Evolutionary conservation across 257 asterid species (phyloP), one percentile per base, ranked within the genome.

Genomic region (Scutellaria barbata): DNA sequence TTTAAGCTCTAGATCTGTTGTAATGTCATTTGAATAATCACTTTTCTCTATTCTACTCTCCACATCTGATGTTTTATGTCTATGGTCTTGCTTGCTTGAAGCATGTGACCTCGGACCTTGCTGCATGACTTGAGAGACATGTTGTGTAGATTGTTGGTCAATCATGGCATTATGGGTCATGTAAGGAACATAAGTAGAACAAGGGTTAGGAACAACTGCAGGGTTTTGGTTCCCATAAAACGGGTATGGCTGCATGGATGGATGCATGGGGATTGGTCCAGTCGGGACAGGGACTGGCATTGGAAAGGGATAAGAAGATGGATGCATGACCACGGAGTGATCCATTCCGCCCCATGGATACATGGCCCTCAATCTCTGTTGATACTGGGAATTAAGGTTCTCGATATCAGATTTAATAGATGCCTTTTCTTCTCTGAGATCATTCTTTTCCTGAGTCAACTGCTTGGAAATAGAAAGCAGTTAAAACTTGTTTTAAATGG

Each of bases 291-390:
- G 96, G 70, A 95, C 81, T 20, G 99, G 96, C 91, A 92, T 61
- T 0, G 98, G 89, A 74, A 68, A 95, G 8, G 96, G 89, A 78
- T 95, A 95, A 18, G 98, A 82, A 79, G 96, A 81, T 18, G 97
- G 96, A 80, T 92, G 98, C 97, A 92, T 90, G 80, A 90, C 90
- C 3, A 95, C 80, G 7, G 98, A 86, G 70, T 81, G 99, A 83
- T 95, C 98, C 95, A 95, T 84, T 71, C 97, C 92, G 1, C 77
- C 82, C 99, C 99, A 95, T 67, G 99, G 96, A 71, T 85, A 90
- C 95, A 92, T 82, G 75, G 96, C 74, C 82, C 96, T 81, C 82
- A 84, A 11, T 74, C 98, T 84, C 81, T 92, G 97, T 63, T 77
- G 88, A 80, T 85, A 87, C 76, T 92, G 98, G 59, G 71, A 80